Percentiles rank a stretch among this genome's conserved stretches.
Evolutionary conservation across 352 stramenopile species (phyloP).

Genomic region (Globisporangium polare): DNA sequence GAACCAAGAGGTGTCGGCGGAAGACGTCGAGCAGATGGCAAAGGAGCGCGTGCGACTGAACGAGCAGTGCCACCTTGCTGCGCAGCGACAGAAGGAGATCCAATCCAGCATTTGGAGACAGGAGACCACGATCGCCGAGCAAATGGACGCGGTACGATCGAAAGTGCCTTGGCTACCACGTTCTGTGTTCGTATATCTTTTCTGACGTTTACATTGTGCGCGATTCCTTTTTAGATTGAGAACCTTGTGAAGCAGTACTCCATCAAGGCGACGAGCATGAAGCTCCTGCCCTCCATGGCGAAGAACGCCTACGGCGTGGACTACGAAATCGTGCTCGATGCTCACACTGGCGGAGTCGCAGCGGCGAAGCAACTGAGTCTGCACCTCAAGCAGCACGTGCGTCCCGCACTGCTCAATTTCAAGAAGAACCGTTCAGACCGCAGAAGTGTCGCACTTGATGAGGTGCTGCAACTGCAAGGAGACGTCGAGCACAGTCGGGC

Average conservation of each 20-base stretch:
- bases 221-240: constrained; percentile 40
- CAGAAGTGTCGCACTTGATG: constrained; percentile 49
- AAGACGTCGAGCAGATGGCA: constrained; percentile 72
- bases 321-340: constrained; percentile 70
- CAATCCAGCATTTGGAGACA: constrained; percentile 55
- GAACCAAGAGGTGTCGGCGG: constrained; percentile 72
- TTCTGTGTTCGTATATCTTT: too few relatives aligned
- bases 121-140: constrained; percentile 60
- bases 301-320: constrained; percentile 80
- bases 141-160: constrained; percentile 61
- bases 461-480: constrained; percentile 47
- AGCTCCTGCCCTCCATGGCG: constrained; percentile 80
- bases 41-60: constrained; percentile 69
- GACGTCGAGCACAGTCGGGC: constrained; percentile 55
- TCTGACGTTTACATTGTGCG: too few relatives aligned
- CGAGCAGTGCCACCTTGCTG: constrained; percentile 64
- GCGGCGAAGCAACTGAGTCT: constrained; percentile 47
- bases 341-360: constrained; percentile 50
- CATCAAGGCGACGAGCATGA: constrained; percentile 66
- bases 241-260: constrained; percentile 79
- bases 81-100: constrained; percentile 54
- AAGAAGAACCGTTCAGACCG: constrained; percentile 63
- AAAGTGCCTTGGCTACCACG: too few relatives aligned
- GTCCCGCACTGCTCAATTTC: constrained; percentile 44
- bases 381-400: constrained; percentile 66